phyloP scores from a whole-genome alignment of 257 asterid genomes.

The Plantago elongata region DNA sequence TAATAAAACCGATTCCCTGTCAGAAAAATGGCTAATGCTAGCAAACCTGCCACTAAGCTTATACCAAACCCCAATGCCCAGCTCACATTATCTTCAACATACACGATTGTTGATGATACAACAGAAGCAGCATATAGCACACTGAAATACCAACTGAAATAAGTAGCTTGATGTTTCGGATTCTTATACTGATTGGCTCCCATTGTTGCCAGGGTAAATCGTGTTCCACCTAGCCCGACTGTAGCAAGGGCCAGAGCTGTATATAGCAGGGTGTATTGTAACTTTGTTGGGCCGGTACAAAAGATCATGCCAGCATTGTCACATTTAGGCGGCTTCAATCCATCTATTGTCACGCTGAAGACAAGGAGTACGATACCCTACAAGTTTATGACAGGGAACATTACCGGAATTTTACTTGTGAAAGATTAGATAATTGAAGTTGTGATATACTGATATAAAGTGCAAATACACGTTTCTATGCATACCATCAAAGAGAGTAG shows the following conservation, averaged over 20 bases:
- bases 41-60: conserved; percentile 12
- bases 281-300: conserved; percentile 22
- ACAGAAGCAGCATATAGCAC: conserved; percentile 20
- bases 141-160: conserved; percentile 44
- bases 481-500: conserved; percentile 39
- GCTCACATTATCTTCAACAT: conserved; percentile 41
- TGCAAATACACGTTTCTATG: not conserved
- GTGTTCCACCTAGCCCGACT: conserved; percentile 33
- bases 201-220: conserved; percentile 38
- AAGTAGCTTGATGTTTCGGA: conserved; percentile 28
- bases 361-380: conserved; percentile 41
- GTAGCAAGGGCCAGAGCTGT: conserved; percentile 28
- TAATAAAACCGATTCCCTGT: conserved; percentile 29
- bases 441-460: too few relatives aligned
- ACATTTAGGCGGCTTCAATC: conserved; percentile 33
- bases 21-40: conserved; percentile 33
- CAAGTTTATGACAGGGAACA: not conserved
- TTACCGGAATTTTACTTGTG: not conserved
- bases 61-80: conserved; percentile 43
- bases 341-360: conserved; percentile 30
- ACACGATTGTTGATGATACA: conserved; percentile 31
- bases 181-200: conserved; percentile 44
- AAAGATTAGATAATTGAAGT: not conserved
- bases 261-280: conserved; percentile 32
- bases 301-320: conserved; percentile 8